Base-by-base conservation (phyloP, 768 basidiomycete genomes). In the Tricholomella constricta region DNA sequence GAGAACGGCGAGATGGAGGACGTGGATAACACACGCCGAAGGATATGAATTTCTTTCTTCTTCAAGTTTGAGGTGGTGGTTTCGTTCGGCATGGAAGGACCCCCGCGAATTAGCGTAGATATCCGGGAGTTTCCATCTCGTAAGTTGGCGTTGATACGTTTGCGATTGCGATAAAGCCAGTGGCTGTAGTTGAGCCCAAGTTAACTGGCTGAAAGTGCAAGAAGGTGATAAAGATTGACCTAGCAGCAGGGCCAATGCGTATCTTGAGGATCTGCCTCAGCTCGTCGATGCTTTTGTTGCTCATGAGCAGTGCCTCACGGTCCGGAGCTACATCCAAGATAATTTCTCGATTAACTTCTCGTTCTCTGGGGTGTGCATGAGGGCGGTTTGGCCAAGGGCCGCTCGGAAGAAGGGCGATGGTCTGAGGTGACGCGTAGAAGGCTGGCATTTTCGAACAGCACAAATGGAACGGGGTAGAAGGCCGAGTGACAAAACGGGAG, bases 321-420 rank as follows among this genome's bases (percentile, higher is more conserved):
- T 73, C 72, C 0, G 72, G 71, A 3, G 74, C 65, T 7, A 72
- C 65, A 9, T 63, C 64, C 2, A 72, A 54, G 10, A 74, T 61
- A 20, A 59, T 48, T 19, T 51, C 45, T 0, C 69, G 63, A 47
- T 63, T 55, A 3, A 74, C 59, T 14, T 64, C 56, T 32, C 65
- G 69, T 46, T 75, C 72, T 11, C 23, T 43, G 1, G 59, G 65
- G 20, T 52, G 62, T 1, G 45, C 45, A 45, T 55, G 41, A 46
- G 20, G 42, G 35, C 61, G 40, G 15, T 47, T 35, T 11, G 58
- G 48, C 10, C 53, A 52, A 36, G 57, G 42, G 12, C 56, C 26
- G 26, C 51, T 58, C 22, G 59, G 54, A 14, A 49, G 17, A 2
- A 65, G 56, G 15, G 54, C 54, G 25, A 69, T 58, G 25, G 59